Conservation (phyloP, 805 yeast species). For the Candida wancherniae region DNA sequence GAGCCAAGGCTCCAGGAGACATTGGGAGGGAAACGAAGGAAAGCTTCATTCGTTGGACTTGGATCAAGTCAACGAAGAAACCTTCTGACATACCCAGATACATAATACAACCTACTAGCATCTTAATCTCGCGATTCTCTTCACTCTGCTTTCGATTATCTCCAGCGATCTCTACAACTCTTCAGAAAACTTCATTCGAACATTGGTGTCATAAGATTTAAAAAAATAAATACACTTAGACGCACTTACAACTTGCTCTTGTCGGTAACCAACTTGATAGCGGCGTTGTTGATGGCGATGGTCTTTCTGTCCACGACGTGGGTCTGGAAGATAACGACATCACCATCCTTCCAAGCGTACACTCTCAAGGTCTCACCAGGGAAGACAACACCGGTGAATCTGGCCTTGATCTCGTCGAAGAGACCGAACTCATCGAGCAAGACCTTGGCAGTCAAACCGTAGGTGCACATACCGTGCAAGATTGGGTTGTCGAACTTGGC, state of each 20-base stretch:
- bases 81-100: too few relatives aligned
- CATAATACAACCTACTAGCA: too few relatives aligned
- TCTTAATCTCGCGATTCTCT: too few relatives aligned
- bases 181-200: too few relatives aligned
- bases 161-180: too few relatives aligned
- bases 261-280: constrained; percentile 52
- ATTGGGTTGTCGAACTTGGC: constrained; percentile 85
- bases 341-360: constrained; percentile 79
- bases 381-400: constrained; percentile 87
- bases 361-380: constrained; percentile 89
- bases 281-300: constrained; percentile 83
- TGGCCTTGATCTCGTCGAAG: constrained; percentile 78
- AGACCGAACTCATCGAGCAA: constrained; percentile 77
- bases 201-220: too few relatives aligned
- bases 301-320: constrained; percentile 72
- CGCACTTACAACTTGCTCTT: constrained; percentile 34
- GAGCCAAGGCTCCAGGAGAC: constrained; percentile 1
- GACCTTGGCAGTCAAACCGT: constrained; percentile 77
- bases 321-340: constrained; percentile 71
- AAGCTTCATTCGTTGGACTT: constrained; percentile 7
- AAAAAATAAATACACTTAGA: constrained; percentile 3
- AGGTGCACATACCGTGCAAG: constrained; percentile 85
- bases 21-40: too few relatives aligned
- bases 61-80: constrained; percentile 8
- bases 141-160: too few relatives aligned